These are phyloP conservation scores for Remersonia thermophila DNA, from an alignment of 2,329 filamentous ascomycete species.

Conservation along the genomic window DNA sequence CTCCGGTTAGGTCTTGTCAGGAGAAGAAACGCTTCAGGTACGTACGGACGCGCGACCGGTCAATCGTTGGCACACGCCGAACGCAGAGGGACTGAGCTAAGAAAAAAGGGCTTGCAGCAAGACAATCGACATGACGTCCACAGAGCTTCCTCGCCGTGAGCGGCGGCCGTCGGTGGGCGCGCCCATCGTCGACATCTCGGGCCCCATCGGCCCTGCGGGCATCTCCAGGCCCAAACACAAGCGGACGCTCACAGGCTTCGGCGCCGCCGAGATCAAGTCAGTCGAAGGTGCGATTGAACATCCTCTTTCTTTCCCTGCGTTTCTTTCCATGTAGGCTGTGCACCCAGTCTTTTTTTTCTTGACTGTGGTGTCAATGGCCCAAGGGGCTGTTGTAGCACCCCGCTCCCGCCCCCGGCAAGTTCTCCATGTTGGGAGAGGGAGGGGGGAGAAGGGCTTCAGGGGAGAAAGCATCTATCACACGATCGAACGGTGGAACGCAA, in stretches of 20 bases:
- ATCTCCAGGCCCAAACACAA: slow-evolving; percentile 87
- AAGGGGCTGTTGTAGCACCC: neutral
- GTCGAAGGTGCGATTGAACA: slow-evolving; percentile 57
- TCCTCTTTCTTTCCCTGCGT: neutral
- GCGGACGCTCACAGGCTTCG: slow-evolving; percentile 91
- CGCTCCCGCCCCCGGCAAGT: no score
- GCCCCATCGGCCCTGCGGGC: slow-evolving; percentile 75
- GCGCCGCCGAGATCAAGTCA: slow-evolving; percentile 78
- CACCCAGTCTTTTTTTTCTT: neutral
- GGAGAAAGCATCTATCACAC: no score
- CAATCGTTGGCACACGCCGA: no score
- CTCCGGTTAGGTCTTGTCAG: no score
- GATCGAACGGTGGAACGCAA: no score
- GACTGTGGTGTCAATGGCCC: neutral
- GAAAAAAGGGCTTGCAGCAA: no score
- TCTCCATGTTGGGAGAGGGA: no score
- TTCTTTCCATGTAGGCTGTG: no score
- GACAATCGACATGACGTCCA: slow-evolving; percentile 1
- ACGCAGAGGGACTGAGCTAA: no score
- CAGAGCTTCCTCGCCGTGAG: slow-evolving; percentile 46
- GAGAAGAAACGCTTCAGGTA: no score
- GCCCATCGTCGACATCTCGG: slow-evolving; percentile 76
- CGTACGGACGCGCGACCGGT: no score
- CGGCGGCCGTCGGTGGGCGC: slow-evolving; percentile 70
- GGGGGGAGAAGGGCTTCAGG: no score